Evolutionary conservation across 177 flowering plant genomes (phyloP).

Genomic region (Telopea speciosissima): DNA sequence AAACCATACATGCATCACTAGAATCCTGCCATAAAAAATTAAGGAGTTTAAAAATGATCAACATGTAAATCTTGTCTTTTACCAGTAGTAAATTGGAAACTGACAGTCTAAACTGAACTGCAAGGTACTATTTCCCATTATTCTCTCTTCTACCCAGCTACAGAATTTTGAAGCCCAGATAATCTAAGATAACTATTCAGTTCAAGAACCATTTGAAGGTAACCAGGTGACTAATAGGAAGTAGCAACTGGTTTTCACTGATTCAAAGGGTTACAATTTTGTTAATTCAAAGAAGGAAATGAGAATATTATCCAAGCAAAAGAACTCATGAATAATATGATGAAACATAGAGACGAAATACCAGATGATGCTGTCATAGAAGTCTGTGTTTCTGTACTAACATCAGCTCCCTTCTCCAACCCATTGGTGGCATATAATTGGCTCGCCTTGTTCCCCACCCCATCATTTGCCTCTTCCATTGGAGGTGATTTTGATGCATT

Average conservation of each 20-base stretch:
- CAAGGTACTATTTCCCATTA: background rate
- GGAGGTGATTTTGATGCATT: conserved; percentile 20
- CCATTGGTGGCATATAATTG: conserved; percentile 42
- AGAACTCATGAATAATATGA: background rate
- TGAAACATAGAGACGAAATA: conserved; percentile 12
- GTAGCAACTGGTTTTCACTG: background rate
- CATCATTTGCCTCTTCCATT: conserved; percentile 23
- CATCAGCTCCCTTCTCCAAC: conserved; percentile 41
- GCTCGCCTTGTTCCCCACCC: conserved; percentile 35
- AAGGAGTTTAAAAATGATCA: background rate
- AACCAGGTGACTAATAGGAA: background rate
- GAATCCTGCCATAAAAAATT: background rate
- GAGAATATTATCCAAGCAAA: background rate
- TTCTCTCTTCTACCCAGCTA: background rate
- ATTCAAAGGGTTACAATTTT: background rate
- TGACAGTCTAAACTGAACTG: background rate
- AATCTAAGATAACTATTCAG: background rate
- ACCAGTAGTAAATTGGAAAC: background rate
- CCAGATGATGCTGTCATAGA: conserved; percentile 39
- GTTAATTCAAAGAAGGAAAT: background rate
- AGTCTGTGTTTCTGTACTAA: conserved; percentile 37
- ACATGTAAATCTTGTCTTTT: background rate
- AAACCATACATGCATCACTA: background rate
- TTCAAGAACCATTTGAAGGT: background rate
- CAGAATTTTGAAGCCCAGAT: background rate